Base-by-base conservation (phyloP, 805 yeast species). In the Yamadazyma olivae region DNA sequence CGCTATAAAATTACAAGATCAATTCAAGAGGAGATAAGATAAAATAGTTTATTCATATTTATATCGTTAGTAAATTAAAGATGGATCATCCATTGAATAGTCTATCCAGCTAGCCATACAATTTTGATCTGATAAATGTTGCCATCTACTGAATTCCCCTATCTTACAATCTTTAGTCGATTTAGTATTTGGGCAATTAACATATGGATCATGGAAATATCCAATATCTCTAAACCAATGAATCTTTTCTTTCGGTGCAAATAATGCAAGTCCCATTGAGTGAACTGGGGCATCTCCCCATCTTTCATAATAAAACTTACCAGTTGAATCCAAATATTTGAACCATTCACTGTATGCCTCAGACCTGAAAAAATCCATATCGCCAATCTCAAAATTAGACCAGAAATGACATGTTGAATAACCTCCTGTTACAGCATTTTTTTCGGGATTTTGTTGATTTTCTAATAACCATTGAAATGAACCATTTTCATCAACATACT, bases 241-340 rank as follows among this genome's bases (percentile, higher is more conserved):
- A 24, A 88, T 70, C 36, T 74, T 70, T 6, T 65, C 56, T 47
- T 75, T 81, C 48, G 83, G 88, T 6, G 81, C 85, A 53, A 88
- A 84, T 34, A 86, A 53, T 6, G 78, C 75, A 23, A 86, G 58
- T 0, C 91, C 95, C 29, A 88, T 51, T 3, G 89, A 77, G 54
- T 86, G 93, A 1, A 87, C 93, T 0, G 95, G 95, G 0, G 95
- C 95, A 63, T 87, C 96, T 3, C 95, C 95, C 95, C 95, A 87
- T 38, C 95, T 62, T 56, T 89, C 96, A 50, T 88, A 88, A 56
- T 85, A 88, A 51, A 87, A 87, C 3, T 91, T 91, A 14, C 95
- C 93, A 1, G 79, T 59, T 3, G 67, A 42, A 39, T 87, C 95
- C 26, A 88, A 60, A 49, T 67, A 61, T 21, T 81, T 62, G 50